Percentiles rank a stretch among this genome's conserved stretches.
phyloP scores from a whole-genome alignment of 148 eudicot species.

The Amaranthus palmeri region DNA sequence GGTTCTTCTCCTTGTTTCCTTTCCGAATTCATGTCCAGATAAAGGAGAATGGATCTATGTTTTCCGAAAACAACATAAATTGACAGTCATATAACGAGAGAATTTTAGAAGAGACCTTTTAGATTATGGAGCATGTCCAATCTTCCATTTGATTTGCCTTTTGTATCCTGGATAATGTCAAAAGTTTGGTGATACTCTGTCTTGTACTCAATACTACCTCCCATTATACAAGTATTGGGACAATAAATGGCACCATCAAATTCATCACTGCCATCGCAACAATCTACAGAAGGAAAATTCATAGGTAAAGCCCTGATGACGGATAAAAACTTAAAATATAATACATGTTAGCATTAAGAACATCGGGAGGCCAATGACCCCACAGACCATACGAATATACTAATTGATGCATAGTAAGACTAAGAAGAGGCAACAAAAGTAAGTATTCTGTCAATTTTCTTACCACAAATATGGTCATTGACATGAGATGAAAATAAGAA shows the following conservation, averaged over 20 bases:
- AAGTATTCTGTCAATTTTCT: conserved; percentile 14
- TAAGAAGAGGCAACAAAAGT: neutral
- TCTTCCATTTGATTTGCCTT: conserved; percentile 28
- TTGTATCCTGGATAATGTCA: conserved; percentile 21
- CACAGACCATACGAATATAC: neutral
- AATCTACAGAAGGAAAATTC: conserved; percentile 44
- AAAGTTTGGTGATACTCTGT: conserved; percentile 36
- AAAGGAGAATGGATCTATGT: too few species aligned
- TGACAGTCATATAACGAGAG: neutral
- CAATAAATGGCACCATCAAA: conserved; percentile 57
- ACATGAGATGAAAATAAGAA: conserved; percentile 84
- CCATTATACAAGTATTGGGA: conserved; percentile 85
- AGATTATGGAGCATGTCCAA: conserved; percentile 42
- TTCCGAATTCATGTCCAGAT: too few species aligned
- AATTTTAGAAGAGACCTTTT: conserved; percentile 35
- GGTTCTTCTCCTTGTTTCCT: too few species aligned
- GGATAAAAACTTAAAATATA: neutral
- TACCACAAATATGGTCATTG: conserved; percentile 89
- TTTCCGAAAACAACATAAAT: neutral
- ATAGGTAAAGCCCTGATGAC: neutral
- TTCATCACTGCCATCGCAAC: conserved; percentile 99
- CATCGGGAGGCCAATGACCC: neutral
- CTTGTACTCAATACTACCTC: conserved; percentile 58
- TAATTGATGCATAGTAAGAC: neutral
- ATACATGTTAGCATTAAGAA: neutral